phyloP scores from a whole-genome alignment of 2,329 filamentous ascomycete genomes.

The Fusarium nelsonii region DNA sequence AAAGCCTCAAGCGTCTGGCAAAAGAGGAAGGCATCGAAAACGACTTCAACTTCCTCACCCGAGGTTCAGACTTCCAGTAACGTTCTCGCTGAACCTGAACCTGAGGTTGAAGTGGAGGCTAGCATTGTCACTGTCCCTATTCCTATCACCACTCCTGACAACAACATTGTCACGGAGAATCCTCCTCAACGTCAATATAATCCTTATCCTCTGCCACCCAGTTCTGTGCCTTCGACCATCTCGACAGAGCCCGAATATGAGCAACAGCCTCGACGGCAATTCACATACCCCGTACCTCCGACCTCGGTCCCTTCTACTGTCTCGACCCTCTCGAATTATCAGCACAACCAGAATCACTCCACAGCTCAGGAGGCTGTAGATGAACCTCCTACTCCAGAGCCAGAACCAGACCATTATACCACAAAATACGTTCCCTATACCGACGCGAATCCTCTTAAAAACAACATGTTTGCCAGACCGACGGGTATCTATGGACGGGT shows the following conservation, averaged over 20 bases:
- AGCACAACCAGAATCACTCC: not conserved
- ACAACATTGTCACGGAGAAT: not conserved
- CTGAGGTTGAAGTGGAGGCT: not conserved
- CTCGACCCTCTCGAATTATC: conserved; percentile 5
- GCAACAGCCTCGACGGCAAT: not conserved
- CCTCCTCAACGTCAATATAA: not conserved
- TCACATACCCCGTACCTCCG: not conserved
- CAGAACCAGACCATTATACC: conserved; percentile 18
- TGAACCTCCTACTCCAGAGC: not conserved
- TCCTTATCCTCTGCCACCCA: conserved; percentile 6
- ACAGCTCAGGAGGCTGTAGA: conserved; percentile 1
- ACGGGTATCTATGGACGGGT: conserved; percentile 49
- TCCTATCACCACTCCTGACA: not conserved
- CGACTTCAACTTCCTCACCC: conserved; percentile 11
- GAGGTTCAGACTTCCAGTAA: not conserved
- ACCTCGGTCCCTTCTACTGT: conserved; percentile 14
- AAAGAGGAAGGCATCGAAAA: conserved; percentile 34
- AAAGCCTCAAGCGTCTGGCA: conserved; percentile 44
- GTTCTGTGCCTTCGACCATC: conserved; percentile 5
- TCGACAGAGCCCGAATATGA: conserved; percentile 5
- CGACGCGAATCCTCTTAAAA: conserved; percentile 44
- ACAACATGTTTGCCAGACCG: conserved; percentile 47
- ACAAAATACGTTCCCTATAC: conserved; percentile 43
- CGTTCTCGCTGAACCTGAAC: not conserved
- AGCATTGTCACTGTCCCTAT: not conserved